Conservation (phyloP, 129 eudicot genomes). For the Flaveria trinervia region DNA sequence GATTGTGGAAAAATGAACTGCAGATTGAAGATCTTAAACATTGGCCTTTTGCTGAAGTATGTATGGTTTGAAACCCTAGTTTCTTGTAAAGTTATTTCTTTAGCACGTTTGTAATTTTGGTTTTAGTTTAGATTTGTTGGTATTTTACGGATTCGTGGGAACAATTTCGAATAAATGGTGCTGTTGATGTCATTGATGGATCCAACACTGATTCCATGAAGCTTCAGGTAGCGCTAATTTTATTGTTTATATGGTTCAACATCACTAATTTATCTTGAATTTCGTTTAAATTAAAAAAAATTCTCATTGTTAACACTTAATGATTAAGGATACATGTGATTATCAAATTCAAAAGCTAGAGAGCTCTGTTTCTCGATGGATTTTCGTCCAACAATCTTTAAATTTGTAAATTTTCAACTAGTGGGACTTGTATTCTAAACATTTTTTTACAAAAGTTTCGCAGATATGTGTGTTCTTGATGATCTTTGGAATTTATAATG, state of each 20-base stretch:
- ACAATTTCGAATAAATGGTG: slow-evolving; percentile 80
- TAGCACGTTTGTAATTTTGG: not conserved
- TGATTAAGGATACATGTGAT: not conserved
- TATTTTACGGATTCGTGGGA: slow-evolving; percentile 92
- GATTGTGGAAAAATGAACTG: slow-evolving; percentile 25
- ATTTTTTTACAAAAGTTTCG: not conserved
- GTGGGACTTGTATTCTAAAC: too few relatives aligned
- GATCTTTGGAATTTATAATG: slow-evolving; percentile 24
- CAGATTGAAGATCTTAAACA: slow-evolving; percentile 93
- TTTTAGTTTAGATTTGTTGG: slow-evolving; percentile 79
- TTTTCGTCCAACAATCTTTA: not conserved
- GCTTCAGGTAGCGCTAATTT: slow-evolving; percentile 55
- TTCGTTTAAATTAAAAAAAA: not conserved
- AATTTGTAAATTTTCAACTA: not conserved
- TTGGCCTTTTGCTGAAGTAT: slow-evolving; percentile 89
- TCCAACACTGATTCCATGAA: slow-evolving; percentile 69
- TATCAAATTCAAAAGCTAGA: not conserved
- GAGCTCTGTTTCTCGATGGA: not conserved
- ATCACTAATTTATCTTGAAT: not conserved
- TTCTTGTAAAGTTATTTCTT: not conserved
- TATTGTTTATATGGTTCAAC: not conserved
- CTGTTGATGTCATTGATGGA: slow-evolving; percentile 76
- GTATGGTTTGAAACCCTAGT: slow-evolving; percentile 10
- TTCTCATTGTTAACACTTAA: not conserved
- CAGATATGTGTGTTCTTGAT: not conserved